Conservation (phyloP, 768 basidiomycete genomes). For the Paxillus involutus region DNA sequence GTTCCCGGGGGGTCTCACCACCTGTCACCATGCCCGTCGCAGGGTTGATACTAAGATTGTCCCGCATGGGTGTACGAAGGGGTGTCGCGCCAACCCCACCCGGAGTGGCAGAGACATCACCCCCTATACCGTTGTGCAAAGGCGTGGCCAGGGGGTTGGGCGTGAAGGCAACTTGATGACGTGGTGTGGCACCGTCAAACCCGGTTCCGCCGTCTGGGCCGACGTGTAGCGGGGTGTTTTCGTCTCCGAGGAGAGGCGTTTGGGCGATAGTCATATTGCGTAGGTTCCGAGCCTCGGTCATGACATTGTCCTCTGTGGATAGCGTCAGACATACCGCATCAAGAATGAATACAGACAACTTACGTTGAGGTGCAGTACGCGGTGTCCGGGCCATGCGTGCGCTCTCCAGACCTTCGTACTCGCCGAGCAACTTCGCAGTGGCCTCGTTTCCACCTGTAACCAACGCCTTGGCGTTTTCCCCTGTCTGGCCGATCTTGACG, state of each 20-base stretch:
- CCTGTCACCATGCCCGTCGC: constrained; percentile 52
- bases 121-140: constrained; percentile 47
- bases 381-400: constrained; percentile 94
- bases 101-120: constrained; percentile 54
- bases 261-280: constrained; percentile 91
- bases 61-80: constrained; percentile 91
- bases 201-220: constrained; percentile 80
- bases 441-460: constrained; percentile 83
- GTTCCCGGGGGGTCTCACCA: constrained; percentile 76
- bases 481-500: constrained; percentile 94
- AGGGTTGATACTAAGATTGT: constrained; percentile 87
- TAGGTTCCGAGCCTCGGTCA: constrained; percentile 93
- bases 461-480: constrained; percentile 84
- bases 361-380: constrained; percentile 90
- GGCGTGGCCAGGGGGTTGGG: constrained; percentile 97
- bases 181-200: constrained; percentile 95
- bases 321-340: constrained; percentile 3
- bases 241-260: constrained; percentile 94
- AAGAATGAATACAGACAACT: constrained; percentile 32
- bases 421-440: constrained; percentile 82
- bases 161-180: constrained; percentile 85
- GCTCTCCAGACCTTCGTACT: constrained; percentile 87
- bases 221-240: constrained; percentile 91
- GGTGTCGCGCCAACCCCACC: constrained; percentile 68
- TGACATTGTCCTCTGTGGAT: constrained; percentile 83